Evolutionary conservation across 129 eudicot species (phyloP).

Genomic region (Chrysanthemum lavandulifolium): DNA sequence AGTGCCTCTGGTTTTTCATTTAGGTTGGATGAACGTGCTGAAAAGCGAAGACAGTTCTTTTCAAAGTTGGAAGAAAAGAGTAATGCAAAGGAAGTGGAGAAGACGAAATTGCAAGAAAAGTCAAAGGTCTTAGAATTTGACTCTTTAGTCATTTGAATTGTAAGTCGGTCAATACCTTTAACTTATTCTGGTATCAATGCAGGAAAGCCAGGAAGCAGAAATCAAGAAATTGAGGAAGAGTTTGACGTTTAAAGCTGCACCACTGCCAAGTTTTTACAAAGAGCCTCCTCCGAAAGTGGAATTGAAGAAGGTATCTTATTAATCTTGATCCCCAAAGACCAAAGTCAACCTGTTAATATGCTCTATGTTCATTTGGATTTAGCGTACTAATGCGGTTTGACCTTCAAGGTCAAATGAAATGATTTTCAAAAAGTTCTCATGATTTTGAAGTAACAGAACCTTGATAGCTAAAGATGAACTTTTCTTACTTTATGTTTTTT

Average conservation of each 20-base stretch:
- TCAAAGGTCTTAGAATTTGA: conserved; percentile 57
- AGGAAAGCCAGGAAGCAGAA: conserved; percentile 89
- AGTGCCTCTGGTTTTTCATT: conserved; percentile 55
- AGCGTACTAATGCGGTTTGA: too few relatives aligned
- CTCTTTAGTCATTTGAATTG: conserved; percentile 13
- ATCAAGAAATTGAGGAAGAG: conserved; percentile 78
- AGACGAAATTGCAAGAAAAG: conserved; percentile 62
- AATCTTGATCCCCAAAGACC: not conserved
- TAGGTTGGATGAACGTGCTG: conserved; percentile 85
- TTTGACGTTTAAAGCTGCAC: conserved; percentile 37
- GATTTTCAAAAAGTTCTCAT: not conserved
- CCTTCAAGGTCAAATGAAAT: not conserved
- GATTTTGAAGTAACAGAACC: not conserved
- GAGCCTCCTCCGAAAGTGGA: conserved; percentile 85
- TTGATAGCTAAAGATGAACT: too few relatives aligned
- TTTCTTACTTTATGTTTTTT: too few relatives aligned
- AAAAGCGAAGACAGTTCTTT: conserved; percentile 76
- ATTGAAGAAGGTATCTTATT: conserved; percentile 66
- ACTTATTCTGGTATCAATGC: conserved; percentile 23
- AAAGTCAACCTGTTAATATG: not conserved
- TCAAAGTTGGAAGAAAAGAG: conserved; percentile 82
- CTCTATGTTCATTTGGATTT: not conserved
- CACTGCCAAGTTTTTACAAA: conserved; percentile 87
- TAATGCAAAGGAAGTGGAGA: conserved; percentile 77
- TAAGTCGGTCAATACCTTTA: not conserved